A percentile compares a stretch with the other conserved stretches of the same genome.
phyloP scores from a whole-genome alignment of 148 eudicot genomes.

The Chenopodium formosanum region DNA sequence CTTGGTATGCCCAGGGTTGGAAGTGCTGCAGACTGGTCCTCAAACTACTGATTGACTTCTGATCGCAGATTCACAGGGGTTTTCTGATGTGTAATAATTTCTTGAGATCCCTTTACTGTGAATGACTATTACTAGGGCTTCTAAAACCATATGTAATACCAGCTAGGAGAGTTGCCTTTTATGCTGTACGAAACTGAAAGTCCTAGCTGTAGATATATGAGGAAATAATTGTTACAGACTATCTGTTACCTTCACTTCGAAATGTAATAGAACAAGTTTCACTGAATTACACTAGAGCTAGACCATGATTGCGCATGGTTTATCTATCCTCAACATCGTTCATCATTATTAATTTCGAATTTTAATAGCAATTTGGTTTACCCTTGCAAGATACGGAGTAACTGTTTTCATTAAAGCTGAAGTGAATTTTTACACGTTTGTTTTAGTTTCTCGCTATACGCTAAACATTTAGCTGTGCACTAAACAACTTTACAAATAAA shows the following conservation, averaged over 20 bases:
- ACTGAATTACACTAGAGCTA: background rate
- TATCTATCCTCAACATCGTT: background rate
- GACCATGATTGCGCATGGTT: background rate
- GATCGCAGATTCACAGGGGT: background rate
- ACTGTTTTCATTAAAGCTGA: background rate
- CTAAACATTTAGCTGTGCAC: background rate
- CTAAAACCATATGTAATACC: background rate
- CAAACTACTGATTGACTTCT: constrained; percentile 42
- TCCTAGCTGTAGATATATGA: background rate
- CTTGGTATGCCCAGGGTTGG: constrained; percentile 77
- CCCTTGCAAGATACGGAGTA: background rate
- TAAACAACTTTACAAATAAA: background rate
- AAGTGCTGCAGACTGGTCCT: constrained; percentile 85
- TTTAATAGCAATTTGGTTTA: background rate
- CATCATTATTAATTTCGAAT: background rate
- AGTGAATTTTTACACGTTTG: background rate
- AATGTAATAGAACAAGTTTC: background rate
- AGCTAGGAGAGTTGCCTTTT: background rate
- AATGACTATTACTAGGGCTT: background rate
- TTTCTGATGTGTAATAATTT: background rate
- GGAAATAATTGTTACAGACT: constrained; percentile 6
- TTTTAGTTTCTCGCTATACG: background rate
- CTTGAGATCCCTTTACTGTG: background rate
- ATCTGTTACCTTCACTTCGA: background rate
- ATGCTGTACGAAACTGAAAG: background rate